Conservation (phyloP, 2,329 filamentous ascomycete species). For the Endocalyx cinctus region DNA sequence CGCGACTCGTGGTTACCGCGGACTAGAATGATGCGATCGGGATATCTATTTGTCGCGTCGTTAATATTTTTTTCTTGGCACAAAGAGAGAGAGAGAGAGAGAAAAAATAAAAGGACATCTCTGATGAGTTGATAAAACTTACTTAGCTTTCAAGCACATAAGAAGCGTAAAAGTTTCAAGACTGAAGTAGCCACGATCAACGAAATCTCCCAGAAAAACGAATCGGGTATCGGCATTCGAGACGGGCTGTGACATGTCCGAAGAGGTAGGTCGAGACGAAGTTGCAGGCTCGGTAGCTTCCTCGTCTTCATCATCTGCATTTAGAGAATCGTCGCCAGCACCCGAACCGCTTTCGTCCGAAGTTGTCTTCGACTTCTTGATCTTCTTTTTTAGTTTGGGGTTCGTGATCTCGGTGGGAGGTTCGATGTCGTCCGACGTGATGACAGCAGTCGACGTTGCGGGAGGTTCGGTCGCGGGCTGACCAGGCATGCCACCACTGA, state of each 20-base stretch:
- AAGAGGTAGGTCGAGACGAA: conserved; percentile 24
- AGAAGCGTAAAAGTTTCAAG: conserved; percentile 96
- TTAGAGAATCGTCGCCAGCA: conserved; percentile 41
- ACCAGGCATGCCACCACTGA: conserved; percentile 94
- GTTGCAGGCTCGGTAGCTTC: conserved; percentile 35
- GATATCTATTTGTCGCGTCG: conserved; percentile 64
- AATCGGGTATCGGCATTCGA: conserved; percentile 48
- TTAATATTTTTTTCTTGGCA: not conserved
- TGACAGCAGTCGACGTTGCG: conserved; percentile 65
- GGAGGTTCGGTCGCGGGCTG: conserved; percentile 67
- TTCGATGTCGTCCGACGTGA: conserved; percentile 88
- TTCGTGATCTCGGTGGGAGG: conserved; percentile 85
- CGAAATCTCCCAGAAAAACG: conserved; percentile 78
- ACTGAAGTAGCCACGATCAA: conserved; percentile 95
- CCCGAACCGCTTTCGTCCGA: conserved; percentile 46
- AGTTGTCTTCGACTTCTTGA: conserved; percentile 59
- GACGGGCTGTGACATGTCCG: conserved; percentile 13
- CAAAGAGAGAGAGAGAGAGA: conserved; percentile 3
- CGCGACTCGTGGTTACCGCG: conserved; percentile 97
- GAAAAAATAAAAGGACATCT: no score
- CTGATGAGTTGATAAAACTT: no score
- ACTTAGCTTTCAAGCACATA: conserved; percentile 84
- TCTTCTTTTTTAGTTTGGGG: conserved; percentile 80
- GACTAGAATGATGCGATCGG: conserved; percentile 90
- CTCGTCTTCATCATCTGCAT: conserved; percentile 45